A percentile compares a stretch with the other conserved stretches of the same genome.
Conservation (phyloP, 1,139 yeast genomes). For the Saccharomyces hybrid region DNA sequence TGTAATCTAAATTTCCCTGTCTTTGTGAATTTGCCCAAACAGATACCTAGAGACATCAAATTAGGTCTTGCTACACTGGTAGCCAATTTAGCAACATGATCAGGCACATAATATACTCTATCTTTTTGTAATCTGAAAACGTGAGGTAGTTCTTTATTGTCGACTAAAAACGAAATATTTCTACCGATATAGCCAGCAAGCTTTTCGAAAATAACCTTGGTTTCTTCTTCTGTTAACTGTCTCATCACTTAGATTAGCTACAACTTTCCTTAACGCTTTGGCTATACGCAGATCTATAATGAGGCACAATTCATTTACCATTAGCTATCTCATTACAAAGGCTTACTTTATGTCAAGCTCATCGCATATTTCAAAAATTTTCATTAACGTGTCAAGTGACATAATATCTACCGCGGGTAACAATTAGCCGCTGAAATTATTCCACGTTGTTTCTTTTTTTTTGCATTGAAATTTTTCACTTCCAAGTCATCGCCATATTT, state of each 20-base stretch:
- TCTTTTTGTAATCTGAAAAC: constrained; percentile 95
- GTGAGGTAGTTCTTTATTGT: constrained; percentile 84
- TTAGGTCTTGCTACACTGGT: constrained; percentile 84
- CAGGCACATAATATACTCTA: constrained; percentile 87
- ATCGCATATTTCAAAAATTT: too few relatives aligned
- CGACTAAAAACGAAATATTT: constrained; percentile 81
- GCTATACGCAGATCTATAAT: background rate
- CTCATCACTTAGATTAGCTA: constrained; percentile 49
- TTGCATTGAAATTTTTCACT: background rate
- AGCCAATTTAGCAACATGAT: constrained; percentile 75
- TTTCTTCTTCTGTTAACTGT: constrained; percentile 93
- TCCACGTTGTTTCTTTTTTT: too few relatives aligned
- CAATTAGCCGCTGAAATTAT: constrained; percentile 1
- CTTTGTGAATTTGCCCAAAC: constrained; percentile 95
- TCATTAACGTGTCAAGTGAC: background rate
- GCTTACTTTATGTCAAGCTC: constrained; percentile 10
- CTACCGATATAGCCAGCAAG: constrained; percentile 94
- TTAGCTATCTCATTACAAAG: background rate
- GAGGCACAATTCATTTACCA: background rate
- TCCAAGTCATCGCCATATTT: background rate
- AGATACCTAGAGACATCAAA: constrained; percentile 86
- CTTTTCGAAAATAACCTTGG: constrained; percentile 91
- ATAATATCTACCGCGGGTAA: background rate
- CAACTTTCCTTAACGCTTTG: background rate
- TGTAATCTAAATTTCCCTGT: constrained; percentile 94